Base-by-base conservation (phyloP, 768 basidiomycete genomes). In the Tricholoma bakamatsutake region DNA sequence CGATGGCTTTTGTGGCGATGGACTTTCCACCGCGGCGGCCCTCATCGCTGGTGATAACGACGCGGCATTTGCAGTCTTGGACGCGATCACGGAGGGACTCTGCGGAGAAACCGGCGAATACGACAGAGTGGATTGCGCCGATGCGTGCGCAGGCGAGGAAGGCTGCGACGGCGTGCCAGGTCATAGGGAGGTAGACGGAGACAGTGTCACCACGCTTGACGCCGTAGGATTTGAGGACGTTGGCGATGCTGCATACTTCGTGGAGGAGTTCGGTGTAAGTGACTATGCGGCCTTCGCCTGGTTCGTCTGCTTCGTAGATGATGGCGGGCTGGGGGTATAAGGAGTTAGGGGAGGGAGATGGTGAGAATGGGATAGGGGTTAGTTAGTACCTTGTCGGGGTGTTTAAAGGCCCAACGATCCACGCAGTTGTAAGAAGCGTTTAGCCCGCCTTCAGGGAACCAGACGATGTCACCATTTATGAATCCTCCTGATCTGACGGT, bases 91-190 rank as follows among this genome's bases (percentile, higher is more conserved):
- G 84, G 47, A 99, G 85, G 2, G 90, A 87, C 73, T 99, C 96
- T 8, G 95, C 85, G 7, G 88, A 91, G 77, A 99, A 99, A 5
- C 96, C 96, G 47, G 96, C 96, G 60, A 99, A 99, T 55, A 99
- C 87, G 66, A 97, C 96, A 7, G 93, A 95, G 74, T 99, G 96
- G 47, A 98, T 78, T 21, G 96, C 96, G 21, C 96, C 96, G 62
- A 99, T 90, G 61, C 96, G 88, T 4, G 96, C 95, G 69, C 96
- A 98, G 5, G 96, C 96, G 55, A 99, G 87, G 85, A 99, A 93
- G 42, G 96, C 91, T 46, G 92, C 94, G 50, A 90, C 92, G 17
- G 96, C 86, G 62, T 98, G 93, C 92, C 92, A 96, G 17, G 89
- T 87, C 90, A 92, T 94, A 51, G 93, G 93, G 17, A 95, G 80